A percentile compares a stretch with the other conserved stretches of the same genome.
These are phyloP conservation scores for Aspergillus pseudotamarii DNA, from an alignment of 2,329 filamentous ascomycete species.

Conservation along the genomic window DNA sequence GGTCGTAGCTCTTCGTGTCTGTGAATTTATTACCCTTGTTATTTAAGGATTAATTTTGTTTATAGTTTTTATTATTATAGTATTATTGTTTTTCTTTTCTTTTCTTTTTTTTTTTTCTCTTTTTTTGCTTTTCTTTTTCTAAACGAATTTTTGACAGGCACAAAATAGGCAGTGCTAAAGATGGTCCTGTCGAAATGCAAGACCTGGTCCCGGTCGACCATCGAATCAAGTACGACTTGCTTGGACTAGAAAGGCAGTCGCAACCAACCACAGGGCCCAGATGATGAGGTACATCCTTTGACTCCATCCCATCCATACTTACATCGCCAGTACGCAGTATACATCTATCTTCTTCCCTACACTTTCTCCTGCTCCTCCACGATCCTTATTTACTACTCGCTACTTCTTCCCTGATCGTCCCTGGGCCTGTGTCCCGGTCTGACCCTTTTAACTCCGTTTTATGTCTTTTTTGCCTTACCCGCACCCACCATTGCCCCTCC, in stretches of 20 bases:
- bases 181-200: slow-evolving; percentile 7
- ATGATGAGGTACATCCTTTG: not conserved
- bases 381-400: slow-evolving; percentile 15
- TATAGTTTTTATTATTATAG: not conserved
- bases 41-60: not conserved
- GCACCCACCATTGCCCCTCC: slow-evolving; percentile 17
- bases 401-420: slow-evolving; percentile 22
- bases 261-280: not conserved
- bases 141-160: slow-evolving; percentile 4
- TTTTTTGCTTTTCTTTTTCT: too few relatives aligned
- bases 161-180: not conserved
- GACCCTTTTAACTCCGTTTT: slow-evolving; percentile 19
- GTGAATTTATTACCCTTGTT: not conserved
- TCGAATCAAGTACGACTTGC: slow-evolving; percentile 9
- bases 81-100: not conserved
- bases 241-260: not conserved
- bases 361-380: slow-evolving; percentile 11
- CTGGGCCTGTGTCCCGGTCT: slow-evolving; percentile 23
- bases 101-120: not conserved
- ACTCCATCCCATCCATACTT: slow-evolving; percentile 1
- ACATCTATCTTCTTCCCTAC: slow-evolving; percentile 4
- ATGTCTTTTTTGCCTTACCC: slow-evolving; percentile 28
- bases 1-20: slow-evolving; percentile 12
- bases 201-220: slow-evolving; percentile 9
- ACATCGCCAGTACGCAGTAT: not conserved